A percentile compares a stretch with the other conserved stretches of the same genome.
Evolutionary conservation across 2,329 filamentous ascomycete genomes (phyloP).

Genomic region (Fusarium sp.): DNA sequence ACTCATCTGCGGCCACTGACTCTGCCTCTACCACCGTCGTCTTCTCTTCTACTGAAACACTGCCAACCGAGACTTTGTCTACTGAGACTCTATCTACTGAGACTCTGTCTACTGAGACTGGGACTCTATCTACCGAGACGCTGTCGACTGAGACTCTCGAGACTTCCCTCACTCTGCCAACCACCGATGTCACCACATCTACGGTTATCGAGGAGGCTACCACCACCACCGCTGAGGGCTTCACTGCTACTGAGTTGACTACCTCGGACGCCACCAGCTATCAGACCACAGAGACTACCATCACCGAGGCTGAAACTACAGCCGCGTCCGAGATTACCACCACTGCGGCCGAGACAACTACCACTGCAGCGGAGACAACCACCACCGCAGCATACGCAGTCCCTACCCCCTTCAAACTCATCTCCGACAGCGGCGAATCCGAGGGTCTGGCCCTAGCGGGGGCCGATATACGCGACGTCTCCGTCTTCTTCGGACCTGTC

Average conservation of each 20-base stretch:
- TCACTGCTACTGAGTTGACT: background rate
- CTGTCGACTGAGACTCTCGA: background rate
- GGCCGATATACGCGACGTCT: too few relatives aligned
- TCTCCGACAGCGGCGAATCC: too few relatives aligned
- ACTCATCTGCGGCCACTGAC: background rate
- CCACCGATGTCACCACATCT: background rate
- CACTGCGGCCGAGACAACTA: background rate
- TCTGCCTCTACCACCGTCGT: rapidly evolving
- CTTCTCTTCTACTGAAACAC: background rate
- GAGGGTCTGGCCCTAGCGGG: too few relatives aligned
- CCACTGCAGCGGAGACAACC: background rate
- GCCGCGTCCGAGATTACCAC: background rate
- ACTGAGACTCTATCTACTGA: too few relatives aligned
- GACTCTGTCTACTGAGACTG: too few relatives aligned
- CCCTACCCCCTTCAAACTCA: background rate
- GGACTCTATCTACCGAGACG: too few relatives aligned
- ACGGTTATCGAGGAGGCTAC: background rate
- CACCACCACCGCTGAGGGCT: background rate
- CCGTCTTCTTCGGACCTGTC: too few relatives aligned
- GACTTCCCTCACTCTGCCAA: background rate
- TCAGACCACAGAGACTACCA: background rate
- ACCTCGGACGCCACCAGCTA: background rate
- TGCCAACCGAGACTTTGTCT: background rate
- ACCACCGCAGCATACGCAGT: too few relatives aligned
- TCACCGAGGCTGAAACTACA: rapidly evolving